Evolutionary conservation across 2,329 filamentous ascomycete species (phyloP).

Genomic region (Aspergillus sp.): DNA sequence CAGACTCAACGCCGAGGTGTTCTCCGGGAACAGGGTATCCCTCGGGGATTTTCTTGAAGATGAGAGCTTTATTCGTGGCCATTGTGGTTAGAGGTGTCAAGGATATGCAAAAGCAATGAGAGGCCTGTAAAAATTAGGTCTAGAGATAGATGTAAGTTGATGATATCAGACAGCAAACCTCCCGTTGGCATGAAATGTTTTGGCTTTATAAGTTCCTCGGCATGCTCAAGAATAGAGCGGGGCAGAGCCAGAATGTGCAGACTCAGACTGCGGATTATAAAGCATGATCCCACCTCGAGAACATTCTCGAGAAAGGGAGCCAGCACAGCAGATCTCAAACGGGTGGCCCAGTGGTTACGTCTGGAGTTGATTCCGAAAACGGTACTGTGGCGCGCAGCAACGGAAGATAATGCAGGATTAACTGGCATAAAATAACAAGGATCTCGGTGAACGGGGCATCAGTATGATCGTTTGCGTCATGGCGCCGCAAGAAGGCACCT

Average conservation of each 20-base stretch:
- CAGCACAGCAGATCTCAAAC: neutral
- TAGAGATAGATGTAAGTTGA: neutral
- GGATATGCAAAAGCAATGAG: neutral
- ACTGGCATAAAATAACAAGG: neutral
- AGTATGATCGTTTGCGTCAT: slow-evolving; percentile 1
- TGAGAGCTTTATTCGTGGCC: slow-evolving; percentile 67
- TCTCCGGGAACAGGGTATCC: slow-evolving; percentile 69
- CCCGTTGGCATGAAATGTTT: neutral
- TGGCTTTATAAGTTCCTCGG: slow-evolving; percentile 7
- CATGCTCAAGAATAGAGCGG: slow-evolving; percentile 6
- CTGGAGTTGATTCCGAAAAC: slow-evolving; percentile 10
- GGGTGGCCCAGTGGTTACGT: neutral
- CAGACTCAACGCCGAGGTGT: slow-evolving; percentile 66
- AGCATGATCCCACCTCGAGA: slow-evolving; percentile 10
- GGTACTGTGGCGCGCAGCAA: neutral
- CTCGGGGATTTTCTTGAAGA: slow-evolving; percentile 69
- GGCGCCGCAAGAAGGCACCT: slow-evolving; percentile 23
- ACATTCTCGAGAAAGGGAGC: slow-evolving; percentile 6
- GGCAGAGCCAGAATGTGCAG: slow-evolving; percentile 5
- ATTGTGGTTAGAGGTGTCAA: slow-evolving; percentile 13
- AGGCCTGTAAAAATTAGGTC: neutral
- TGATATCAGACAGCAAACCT: neutral
- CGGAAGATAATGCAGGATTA: slow-evolving; percentile 3
- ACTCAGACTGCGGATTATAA: slow-evolving; percentile 9
- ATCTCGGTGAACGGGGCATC: slow-evolving; percentile 16